Evolutionary conservation across 768 basidiomycete genomes (phyloP), one percentile per base, ranked within the genome.

Genomic region (Vararia minispora): DNA sequence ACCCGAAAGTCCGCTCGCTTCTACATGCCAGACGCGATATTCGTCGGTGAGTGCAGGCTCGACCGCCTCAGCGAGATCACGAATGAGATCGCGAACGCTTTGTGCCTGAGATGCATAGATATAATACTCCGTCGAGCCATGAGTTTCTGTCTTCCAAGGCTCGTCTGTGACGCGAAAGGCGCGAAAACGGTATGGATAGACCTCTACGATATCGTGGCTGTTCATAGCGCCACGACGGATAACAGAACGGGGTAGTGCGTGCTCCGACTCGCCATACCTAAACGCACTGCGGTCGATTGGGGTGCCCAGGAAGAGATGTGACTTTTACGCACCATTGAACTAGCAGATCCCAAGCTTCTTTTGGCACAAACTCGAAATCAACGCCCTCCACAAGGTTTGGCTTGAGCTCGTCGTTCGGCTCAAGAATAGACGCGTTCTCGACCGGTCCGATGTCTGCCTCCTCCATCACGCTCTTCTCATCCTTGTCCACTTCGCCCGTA

Each of bases 341-440:
- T 27, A 95, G 68, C 14, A 69, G 62, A 16, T 64, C 52, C 91
- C 89, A 94, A 16, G 75, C 77, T 18, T 69, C 66, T 41, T 67
- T 62, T 2, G 88, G 85, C 3, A 95, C 66, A 47, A 75, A 82
- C 54, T 86, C 81, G 36, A 82, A 71, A 52, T 95, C 71, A 21
- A 74, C 54, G 16, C 75, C 72, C 51, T 90, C 85, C 20, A 61
- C 45, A 12, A 80, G 53, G 42, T 63, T 62, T 17, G 52, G 44
- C 18, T 55, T 61, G 41, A 82, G 57, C 42, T 63, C 52, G 30
- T 71, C 73, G 41, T 67, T 63, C 9, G 59, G 51, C 51, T 78
- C 75, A 38, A 84, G 56, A 31, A 94, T 65, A 12, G 60, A 52
- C 16, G 74, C 61, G 57, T 91, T 92, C 55, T 90, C 74, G 35